phyloP scores from a whole-genome alignment of 164 flowering plant species.

The grape (Vitis vinifera) region ASM3070453v1 NC_081808.1:18698001-18698500 shows the following conservation, averaged over 20 bases:
- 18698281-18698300: constrained; percentile 71
- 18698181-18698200: background rate
- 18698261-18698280: constrained; percentile 90
- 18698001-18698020: constrained; percentile 86
- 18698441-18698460: no score
- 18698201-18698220: background rate
- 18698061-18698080: constrained; percentile 41
- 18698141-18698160: background rate
- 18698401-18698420: no score
- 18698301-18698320: constrained; percentile 71
- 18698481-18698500: no score
- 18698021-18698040: constrained; percentile 77
- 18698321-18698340: background rate
- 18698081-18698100: background rate
- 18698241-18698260: constrained; percentile 73
- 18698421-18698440: no score
- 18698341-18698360: background rate
- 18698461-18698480: no score
- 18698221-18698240: constrained; percentile 6
- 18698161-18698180: background rate
- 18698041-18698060: constrained; percentile 71
- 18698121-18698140: background rate
- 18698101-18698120: background rate
- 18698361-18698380: background rate
- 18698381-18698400: background rate